Evolutionary conservation across 371 early-diverging fungal species (phyloP).

Genomic region (Mucor indicus): DNA sequence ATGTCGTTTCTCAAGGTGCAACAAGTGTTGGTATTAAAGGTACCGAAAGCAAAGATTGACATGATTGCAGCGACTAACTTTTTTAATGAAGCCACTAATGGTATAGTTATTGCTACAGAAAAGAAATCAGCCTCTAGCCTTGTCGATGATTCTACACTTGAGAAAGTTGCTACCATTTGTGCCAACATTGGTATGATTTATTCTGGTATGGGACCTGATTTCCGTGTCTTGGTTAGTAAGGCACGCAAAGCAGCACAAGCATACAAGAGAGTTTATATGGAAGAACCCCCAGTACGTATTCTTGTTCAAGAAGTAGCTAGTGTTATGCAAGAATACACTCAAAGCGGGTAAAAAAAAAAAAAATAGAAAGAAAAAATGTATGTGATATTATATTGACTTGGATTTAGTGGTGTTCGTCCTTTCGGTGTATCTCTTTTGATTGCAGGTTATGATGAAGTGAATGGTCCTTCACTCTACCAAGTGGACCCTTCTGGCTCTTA

Average conservation of each 20-base stretch:
- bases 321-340: constrained; percentile 99
- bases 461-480: constrained; percentile 93
- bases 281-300: constrained; percentile 92
- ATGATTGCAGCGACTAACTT: background rate
- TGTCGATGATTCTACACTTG: constrained; percentile 86
- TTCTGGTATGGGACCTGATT: constrained; percentile 98
- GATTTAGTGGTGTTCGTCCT: constrained; percentile 93
- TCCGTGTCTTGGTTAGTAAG: constrained; percentile 90
- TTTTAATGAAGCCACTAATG: constrained; percentile 79
- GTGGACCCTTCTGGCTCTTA: constrained; percentile 99
- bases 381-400: background rate
- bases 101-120: constrained; percentile 97
- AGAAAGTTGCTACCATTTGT: constrained; percentile 88
- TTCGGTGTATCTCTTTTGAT: constrained; percentile 98
- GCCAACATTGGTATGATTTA: constrained; percentile 96
- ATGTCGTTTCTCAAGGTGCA: constrained; percentile 92
- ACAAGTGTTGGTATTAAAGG: constrained; percentile 98
- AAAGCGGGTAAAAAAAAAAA: constrained; percentile 77
- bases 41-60: constrained; percentile 22
- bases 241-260: constrained; percentile 96
- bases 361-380: background rate
- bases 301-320: constrained; percentile 95
- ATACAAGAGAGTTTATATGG: constrained; percentile 90
- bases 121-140: constrained; percentile 94
- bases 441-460: constrained; percentile 89